Conservation (phyloP, 1,139 yeast species). For the Pichia sp. region DNA sequence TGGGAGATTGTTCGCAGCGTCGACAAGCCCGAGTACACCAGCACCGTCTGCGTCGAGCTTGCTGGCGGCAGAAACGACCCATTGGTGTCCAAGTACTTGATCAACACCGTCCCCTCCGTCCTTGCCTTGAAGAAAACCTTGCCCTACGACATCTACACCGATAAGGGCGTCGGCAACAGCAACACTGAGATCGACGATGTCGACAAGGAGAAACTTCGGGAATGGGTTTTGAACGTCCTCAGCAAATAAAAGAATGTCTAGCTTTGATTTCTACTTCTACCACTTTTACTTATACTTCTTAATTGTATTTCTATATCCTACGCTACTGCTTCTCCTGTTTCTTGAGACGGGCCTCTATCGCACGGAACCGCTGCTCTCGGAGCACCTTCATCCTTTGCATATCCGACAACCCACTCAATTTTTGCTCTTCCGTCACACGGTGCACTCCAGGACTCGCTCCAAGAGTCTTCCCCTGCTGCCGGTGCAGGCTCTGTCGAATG, state of each 20-base stretch:
- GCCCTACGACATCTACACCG: conserved; percentile 50
- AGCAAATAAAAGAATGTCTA: neutral
- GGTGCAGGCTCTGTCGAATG: conserved; percentile 14
- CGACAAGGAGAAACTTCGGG: conserved; percentile 49
- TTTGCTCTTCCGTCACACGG: conserved; percentile 26
- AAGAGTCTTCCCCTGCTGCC: conserved; percentile 22
- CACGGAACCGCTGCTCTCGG: conserved; percentile 94
- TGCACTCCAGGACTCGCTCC: conserved; percentile 17
- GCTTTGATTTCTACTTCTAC: neutral
- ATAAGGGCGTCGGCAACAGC: conserved; percentile 34
- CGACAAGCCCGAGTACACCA: conserved; percentile 54
- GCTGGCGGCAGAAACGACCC: conserved; percentile 43
- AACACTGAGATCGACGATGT: conserved; percentile 39
- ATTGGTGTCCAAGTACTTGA: conserved; percentile 54
- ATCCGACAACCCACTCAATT: conserved; percentile 42
- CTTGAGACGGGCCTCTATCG: conserved; percentile 84
- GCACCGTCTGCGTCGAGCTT: conserved; percentile 20
- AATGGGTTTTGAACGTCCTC: conserved; percentile 43
- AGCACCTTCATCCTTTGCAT: conserved; percentile 73
- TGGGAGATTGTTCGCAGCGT: conserved; percentile 50
- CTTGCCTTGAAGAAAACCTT: conserved; percentile 66
- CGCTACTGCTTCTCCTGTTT: conserved; percentile 13
- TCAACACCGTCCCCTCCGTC: conserved; percentile 59
- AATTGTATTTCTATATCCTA: neutral
- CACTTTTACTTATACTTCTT: neutral